Evolutionary conservation across 1,284 basidiomycete genomes (phyloP).

Genomic region (Kwoniella shivajii): DNA sequence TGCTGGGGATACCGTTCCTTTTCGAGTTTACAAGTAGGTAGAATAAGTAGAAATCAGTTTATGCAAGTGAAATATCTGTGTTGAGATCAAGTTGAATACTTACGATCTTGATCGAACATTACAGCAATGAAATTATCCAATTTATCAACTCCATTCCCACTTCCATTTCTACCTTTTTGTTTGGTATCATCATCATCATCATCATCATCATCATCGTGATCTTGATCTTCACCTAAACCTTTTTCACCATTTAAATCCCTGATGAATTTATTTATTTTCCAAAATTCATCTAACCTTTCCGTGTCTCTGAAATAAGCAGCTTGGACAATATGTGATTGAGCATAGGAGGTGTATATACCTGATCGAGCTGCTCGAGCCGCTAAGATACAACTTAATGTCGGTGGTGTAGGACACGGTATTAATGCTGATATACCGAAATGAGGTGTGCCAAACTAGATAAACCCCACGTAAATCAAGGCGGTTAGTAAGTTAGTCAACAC

Average conservation of each 20-base stretch:
- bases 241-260: constrained; percentile 50
- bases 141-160: constrained; percentile 36
- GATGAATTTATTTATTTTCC: constrained; percentile 62
- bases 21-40: neutral
- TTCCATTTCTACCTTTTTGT: constrained; percentile 16
- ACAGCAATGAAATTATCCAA: constrained; percentile 54
- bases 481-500: neutral
- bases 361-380: constrained; percentile 70
- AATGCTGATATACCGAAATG: constrained; percentile 52
- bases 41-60: neutral
- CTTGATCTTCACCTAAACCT: constrained; percentile 75
- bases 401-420: constrained; percentile 53
- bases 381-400: constrained; percentile 64
- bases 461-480: neutral
- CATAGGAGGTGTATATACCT: constrained; percentile 80
- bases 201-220: constrained; percentile 57
- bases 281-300: constrained; percentile 69
- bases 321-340: constrained; percentile 78
- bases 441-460: constrained; percentile 55
- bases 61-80: neutral
- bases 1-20: constrained; percentile 49
- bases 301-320: constrained; percentile 95
- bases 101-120: constrained; percentile 52
- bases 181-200: constrained; percentile 6
- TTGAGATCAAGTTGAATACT: constrained; percentile 11